Evolutionary conservation across 169 alveolate species (phyloP).

Genomic region (Sarcocystis neurona): DNA sequence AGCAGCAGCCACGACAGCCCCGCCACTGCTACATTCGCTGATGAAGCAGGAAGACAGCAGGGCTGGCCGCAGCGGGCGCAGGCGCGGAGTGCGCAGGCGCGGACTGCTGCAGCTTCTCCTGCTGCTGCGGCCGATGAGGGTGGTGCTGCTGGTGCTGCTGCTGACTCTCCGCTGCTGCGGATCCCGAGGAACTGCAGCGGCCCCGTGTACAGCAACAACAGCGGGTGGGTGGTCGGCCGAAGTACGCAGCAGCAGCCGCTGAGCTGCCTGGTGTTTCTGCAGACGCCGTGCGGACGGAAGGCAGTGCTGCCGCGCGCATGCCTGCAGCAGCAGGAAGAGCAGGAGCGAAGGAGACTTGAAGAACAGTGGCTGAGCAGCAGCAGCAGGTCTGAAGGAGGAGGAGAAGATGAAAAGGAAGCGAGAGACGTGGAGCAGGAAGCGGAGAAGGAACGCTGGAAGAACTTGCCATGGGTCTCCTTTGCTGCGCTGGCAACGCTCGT

Average conservation of each 20-base stretch:
- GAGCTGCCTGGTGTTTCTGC: neutral
- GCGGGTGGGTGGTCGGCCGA: neutral
- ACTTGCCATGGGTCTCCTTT: slow-evolving; percentile 16
- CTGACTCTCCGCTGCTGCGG: neutral
- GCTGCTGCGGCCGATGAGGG: neutral
- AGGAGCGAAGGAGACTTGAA: neutral
- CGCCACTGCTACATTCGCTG: too few relatives aligned
- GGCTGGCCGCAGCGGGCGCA: too few relatives aligned
- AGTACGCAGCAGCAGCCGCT: neutral
- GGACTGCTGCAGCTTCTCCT: neutral
- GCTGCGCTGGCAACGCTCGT: neutral
- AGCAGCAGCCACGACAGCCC: too few relatives aligned
- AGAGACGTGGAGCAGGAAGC: too few relatives aligned
- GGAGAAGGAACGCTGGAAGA: neutral
- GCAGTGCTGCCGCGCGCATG: slow-evolving; percentile 16
- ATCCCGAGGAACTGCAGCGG: too few relatives aligned
- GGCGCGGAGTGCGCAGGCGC: neutral
- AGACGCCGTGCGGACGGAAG: slow-evolving; percentile 11
- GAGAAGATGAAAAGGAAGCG: too few relatives aligned
- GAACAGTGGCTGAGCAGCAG: too few relatives aligned
- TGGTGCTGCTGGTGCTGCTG: neutral
- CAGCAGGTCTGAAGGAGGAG: too few relatives aligned
- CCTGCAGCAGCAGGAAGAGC: neutral
- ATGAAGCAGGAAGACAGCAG: too few relatives aligned
- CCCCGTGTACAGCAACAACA: too few relatives aligned